phyloP scores from a whole-genome alignment of 352 stramenopile species.

The Peronospora tabacina region DNA sequence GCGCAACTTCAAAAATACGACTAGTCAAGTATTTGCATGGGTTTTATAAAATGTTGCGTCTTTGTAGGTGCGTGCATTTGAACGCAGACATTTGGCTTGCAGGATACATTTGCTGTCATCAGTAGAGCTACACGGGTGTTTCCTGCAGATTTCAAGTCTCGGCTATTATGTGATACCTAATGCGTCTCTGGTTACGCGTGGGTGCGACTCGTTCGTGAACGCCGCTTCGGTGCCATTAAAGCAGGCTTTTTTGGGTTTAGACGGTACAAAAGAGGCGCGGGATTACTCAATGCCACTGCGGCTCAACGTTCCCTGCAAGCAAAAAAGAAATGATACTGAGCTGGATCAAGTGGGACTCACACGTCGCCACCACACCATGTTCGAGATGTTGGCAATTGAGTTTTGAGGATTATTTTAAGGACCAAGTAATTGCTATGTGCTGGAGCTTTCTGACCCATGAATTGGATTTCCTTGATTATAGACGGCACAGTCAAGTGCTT shows the following conservation, averaged over 20 bases:
- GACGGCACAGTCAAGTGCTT: conserved; percentile 67
- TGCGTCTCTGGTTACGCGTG: conserved; percentile 65
- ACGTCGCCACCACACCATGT: conserved; percentile 97
- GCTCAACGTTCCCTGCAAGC: conserved; percentile 96
- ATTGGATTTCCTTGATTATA: conserved; percentile 46
- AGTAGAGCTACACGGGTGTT: conserved; percentile 38
- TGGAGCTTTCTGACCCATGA: conserved; percentile 93
- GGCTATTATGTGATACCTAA: conserved; percentile 57
- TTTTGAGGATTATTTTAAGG: conserved; percentile 98
- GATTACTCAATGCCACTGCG: conserved; percentile 88
- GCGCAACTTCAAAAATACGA: not conserved
- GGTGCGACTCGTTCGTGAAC: conserved; percentile 94
- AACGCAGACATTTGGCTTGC: conserved; percentile 6
- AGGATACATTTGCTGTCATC: conserved; percentile 37
- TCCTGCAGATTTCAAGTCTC: conserved; percentile 65
- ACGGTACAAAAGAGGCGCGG: conserved; percentile 51
- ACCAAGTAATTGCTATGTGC: conserved; percentile 89
- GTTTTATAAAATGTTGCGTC: conserved; percentile 13
- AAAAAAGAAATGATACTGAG: conserved; percentile 97
- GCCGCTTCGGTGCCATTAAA: conserved; percentile 95
- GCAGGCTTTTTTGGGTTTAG: conserved; percentile 77
- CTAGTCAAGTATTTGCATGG: not conserved
- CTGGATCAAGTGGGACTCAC: conserved; percentile 96
- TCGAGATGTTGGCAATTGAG: conserved; percentile 99
- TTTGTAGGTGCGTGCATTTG: too few species aligned